phyloP scores from a whole-genome alignment of 2,329 filamentous ascomycete species.

The Podosphaera fusca region DNA sequence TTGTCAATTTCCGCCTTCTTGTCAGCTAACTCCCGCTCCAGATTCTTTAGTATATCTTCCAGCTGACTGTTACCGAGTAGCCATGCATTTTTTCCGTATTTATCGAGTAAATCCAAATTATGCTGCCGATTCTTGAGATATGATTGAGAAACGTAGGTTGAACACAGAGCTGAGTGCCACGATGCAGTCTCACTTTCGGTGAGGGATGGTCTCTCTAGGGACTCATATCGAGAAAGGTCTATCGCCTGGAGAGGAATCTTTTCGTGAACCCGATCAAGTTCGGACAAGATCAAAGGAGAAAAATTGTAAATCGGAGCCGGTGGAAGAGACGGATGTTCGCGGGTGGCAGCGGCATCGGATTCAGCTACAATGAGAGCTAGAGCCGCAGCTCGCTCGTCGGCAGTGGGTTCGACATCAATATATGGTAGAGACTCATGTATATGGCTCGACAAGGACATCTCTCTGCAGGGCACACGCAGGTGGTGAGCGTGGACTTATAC shows the following conservation, averaged over 20 bases:
- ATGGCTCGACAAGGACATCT: conserved; percentile 12
- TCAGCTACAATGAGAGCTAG: conserved; percentile 47
- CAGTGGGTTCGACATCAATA: conserved; percentile 52
- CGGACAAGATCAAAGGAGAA: conserved; percentile 40
- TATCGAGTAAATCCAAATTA: conserved; percentile 11
- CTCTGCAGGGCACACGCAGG: background rate
- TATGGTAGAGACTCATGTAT: conserved; percentile 20
- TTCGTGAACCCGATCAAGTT: conserved; percentile 43
- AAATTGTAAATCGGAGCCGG: conserved; percentile 32
- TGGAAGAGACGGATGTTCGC: conserved; percentile 27
- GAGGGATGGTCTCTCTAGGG: conserved; percentile 33
- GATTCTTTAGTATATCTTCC: conserved; percentile 41
- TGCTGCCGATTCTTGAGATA: conserved; percentile 24
- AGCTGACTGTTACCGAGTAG: conserved; percentile 61
- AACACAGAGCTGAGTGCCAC: conserved; percentile 13
- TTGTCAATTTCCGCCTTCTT: conserved; percentile 47
- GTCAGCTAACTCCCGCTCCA: conserved; percentile 55
- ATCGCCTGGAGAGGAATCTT: conserved; percentile 38
- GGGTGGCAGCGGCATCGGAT: conserved; percentile 17
- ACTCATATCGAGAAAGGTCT: conserved; percentile 66
- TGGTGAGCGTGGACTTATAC: no score
- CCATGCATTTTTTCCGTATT: conserved; percentile 67
- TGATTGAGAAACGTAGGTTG: conserved; percentile 32
- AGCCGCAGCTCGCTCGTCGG: conserved; percentile 38
- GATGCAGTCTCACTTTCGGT: conserved; percentile 16